Conservation (phyloP, 2,329 filamentous ascomycete species). For the Curvularia sp. region DNA sequence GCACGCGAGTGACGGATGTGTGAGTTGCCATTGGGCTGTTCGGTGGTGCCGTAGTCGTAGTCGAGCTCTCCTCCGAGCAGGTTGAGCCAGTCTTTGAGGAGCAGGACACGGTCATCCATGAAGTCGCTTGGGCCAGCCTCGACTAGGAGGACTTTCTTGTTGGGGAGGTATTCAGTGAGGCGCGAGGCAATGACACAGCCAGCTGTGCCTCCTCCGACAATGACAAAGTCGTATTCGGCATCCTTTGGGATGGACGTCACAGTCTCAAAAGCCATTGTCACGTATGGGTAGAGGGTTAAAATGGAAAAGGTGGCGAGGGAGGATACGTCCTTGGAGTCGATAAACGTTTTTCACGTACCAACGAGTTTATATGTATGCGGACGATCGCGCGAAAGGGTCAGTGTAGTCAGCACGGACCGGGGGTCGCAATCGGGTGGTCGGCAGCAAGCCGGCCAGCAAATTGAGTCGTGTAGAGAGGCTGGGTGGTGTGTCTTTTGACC, state of each 20-base stretch:
- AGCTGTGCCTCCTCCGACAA: constrained; percentile 84
- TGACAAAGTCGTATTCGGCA: constrained; percentile 78
- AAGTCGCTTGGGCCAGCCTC: constrained; percentile 90
- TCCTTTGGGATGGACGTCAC: constrained; percentile 66
- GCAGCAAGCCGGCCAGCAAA: constrained; percentile 18
- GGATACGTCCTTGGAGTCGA: constrained; percentile 5
- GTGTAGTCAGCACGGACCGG: constrained; percentile 6
- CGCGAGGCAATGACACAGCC: constrained; percentile 84
- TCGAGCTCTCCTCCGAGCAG: constrained; percentile 85
- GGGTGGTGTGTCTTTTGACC: constrained; percentile 7
- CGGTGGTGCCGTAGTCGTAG: constrained; percentile 88
- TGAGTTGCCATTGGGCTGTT: constrained; percentile 91
- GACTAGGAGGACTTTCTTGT: constrained; percentile 81
- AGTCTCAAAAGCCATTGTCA: constrained; percentile 55
- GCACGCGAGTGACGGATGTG: constrained; percentile 90
- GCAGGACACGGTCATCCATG: constrained; percentile 84
- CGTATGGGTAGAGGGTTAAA: constrained; percentile 10
- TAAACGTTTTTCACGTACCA: constrained; percentile 2
- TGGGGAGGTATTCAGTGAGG: constrained; percentile 80
- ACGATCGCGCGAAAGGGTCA: constrained; percentile 6
- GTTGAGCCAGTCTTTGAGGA: constrained; percentile 85
- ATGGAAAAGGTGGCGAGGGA: constrained; percentile 10
- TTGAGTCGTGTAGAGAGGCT: constrained; percentile 13
- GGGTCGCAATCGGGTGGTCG: constrained; percentile 14
- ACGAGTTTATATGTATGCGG: constrained; percentile 15